These are phyloP conservation scores for Centrapalus pauciflorus DNA, from an alignment of 129 eudicot genomes.

Conservation along the genomic window DNA sequence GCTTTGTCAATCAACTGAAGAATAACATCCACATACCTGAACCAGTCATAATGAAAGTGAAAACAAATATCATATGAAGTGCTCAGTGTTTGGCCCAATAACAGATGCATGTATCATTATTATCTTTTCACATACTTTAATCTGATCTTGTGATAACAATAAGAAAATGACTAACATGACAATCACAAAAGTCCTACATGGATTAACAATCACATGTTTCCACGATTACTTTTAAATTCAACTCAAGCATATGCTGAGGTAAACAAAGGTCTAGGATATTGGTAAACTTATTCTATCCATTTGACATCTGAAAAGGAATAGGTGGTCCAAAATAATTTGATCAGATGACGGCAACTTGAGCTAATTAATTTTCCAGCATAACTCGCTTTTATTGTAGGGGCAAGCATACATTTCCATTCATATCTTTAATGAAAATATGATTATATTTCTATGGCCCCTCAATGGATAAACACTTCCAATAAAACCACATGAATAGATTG, in stretches of 20 bases:
- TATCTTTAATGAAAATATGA: not conserved
- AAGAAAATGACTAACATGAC: not conserved
- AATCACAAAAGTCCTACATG: not conserved
- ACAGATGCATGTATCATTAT: not conserved
- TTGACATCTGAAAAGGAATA: not conserved
- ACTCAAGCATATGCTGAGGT: not conserved
- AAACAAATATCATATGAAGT: not conserved
- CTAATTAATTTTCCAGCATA: too few species aligned
- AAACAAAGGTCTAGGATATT: not conserved
- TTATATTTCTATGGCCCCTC: not conserved
- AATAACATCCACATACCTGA: conserved; percentile 98
- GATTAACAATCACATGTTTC: not conserved
- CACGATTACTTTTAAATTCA: not conserved
- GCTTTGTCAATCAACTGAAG: conserved; percentile 95
- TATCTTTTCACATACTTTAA: not conserved
- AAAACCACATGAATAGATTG: not conserved
- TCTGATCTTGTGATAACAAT: not conserved
- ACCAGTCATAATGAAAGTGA: not conserved
- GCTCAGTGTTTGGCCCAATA: not conserved
- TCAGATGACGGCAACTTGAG: too few species aligned
- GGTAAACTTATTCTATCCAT: not conserved
- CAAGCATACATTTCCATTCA: not conserved
- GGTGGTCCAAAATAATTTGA: too few species aligned
- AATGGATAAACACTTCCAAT: not conserved
- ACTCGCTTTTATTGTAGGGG: too few species aligned